Evolutionary conservation across 768 basidiomycete species (phyloP), one percentile per base, ranked within the genome.

Genomic region (Kockovaella imperatae): DNA sequence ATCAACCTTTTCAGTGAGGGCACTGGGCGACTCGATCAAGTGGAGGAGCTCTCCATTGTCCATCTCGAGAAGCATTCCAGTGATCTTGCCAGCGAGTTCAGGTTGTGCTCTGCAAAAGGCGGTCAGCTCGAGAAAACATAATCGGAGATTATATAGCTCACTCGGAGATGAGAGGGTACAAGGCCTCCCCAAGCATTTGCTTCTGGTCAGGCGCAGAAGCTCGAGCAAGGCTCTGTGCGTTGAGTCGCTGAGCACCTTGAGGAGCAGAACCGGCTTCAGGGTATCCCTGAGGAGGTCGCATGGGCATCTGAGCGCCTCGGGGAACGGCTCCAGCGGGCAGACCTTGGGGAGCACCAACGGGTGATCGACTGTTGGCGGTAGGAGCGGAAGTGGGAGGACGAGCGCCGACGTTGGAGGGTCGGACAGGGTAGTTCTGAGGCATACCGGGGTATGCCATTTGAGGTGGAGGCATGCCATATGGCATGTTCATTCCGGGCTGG

Each of bases 11-110:
- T 77, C 75, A 65, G 80, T 80, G 78, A 99, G 80, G 35, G 90
- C 81, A 8, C 88, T 87, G 18, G 76, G 75, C 46, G 81, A 75
- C 52, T 93, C 89, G 60, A 97, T 74, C 42, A 99, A 80, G 74
- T 87, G 83, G 24, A 97, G 75, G 42, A 99, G 78, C 74, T 97
- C 95, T 40, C 78, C 68, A 75, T 93, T 93, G 73, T 96, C 91
- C 93, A 99, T 97, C 80, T 99, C 91, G 56, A 96, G 80, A 67
- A 96, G 77, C 91, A 96, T 96, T 54, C 89, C 91, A 35, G 91
- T 96, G 72, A 96, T 95, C 79, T 96, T 96, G 53, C 95, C 95
- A 57, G 95, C 90, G 68, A 95, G 77, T 18, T 93, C 91, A 49
- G 90, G 87, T 63, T 97, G 83, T 49, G 82, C 70, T 20, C 83